Base-by-base conservation (phyloP, 331 rosid species). In the Stylosanthes scabra region DNA sequence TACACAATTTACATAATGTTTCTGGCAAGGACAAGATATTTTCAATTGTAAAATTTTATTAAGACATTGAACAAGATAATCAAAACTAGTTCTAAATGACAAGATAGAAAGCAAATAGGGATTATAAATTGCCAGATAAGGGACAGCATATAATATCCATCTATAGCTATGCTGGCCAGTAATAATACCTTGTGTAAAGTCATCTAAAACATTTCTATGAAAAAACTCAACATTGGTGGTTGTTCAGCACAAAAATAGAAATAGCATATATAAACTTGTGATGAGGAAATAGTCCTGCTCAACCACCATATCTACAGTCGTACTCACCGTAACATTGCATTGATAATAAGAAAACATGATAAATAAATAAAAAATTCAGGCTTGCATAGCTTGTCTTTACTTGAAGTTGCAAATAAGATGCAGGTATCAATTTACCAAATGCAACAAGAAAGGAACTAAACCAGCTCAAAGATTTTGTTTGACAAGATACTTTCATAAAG, bases 1-100 rank as follows among this genome's bases (percentile, higher is more conserved):
- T 65, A 9, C 82, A 85, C 46, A 49, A 77, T 68, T 66, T 60
- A 63, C 58, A 52, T 70, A 56, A 50, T 46, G 63, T 15, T 68
- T 66, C 71, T 70, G 2, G 74, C 6, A 7, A 50, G 10, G 46
- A 64, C 71, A 73, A 68, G 28, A 55, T 9, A 77, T 40, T 16
- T 68, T 9, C 20, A 9, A 4, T 54, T 49, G 73, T 57, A 51
- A 60, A 11, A 46, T 44, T 68, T 52, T 78, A 50, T 65, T 31
- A 65, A 69, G 59, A 8, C 68, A 72, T 60, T 61, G 56, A 64
- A 39, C 20, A 65, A 47, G 55, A 64, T 46, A 8, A 20, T 61
- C 40, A 52, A 59, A 71, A 28, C 14, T 80, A 69, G 40, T 41
- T 57, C 54, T 34, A 80, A 61, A 66, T 37, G 55, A 60, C 61